A percentile compares a stretch with the other conserved stretches of the same genome.
These are phyloP conservation scores for Fragaria nilgerrensis DNA, from an alignment of 306 rosid genomes.

Conservation along the genomic window DNA sequence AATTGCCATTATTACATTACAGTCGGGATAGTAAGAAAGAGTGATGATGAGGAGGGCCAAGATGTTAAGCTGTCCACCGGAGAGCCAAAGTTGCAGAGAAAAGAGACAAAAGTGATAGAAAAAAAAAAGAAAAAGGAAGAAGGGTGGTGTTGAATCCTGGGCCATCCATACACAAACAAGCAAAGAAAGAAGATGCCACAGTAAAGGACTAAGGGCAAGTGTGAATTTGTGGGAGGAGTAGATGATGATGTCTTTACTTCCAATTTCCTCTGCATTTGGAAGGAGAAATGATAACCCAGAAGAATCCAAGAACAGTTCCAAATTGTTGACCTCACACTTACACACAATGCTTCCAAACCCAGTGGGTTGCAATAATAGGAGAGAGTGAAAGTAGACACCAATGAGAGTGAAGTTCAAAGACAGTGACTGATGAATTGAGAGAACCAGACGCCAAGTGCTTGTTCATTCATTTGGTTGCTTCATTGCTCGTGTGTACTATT, in stretches of 20 bases:
- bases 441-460: constrained; percentile 18
- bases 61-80: not conserved
- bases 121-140: not conserved
- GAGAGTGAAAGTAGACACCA: constrained; percentile 21
- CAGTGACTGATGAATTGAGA: constrained; percentile 24
- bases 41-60: too few species aligned
- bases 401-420: constrained; percentile 23
- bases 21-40: not conserved
- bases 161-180: constrained; percentile 8
- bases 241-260: not conserved
- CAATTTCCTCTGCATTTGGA: not conserved
- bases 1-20: not conserved
- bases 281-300: constrained; percentile 4
- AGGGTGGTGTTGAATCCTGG: constrained; percentile 4
- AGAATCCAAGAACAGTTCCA: constrained; percentile 24
- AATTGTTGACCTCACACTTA: constrained; percentile 33
- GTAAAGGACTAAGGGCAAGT: not conserved
- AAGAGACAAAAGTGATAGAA: constrained; percentile 7
- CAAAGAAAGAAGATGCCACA: not conserved
- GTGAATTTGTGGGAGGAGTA: not conserved
- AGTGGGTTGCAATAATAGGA: constrained; percentile 31
- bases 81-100: not conserved
- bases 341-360: constrained; percentile 42
- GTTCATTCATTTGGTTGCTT: constrained; percentile 11
- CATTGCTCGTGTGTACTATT: not conserved